phyloP scores from a whole-genome alignment of 1,284 basidiomycete genomes.

The Gastroboletus turbinatus region DNA sequence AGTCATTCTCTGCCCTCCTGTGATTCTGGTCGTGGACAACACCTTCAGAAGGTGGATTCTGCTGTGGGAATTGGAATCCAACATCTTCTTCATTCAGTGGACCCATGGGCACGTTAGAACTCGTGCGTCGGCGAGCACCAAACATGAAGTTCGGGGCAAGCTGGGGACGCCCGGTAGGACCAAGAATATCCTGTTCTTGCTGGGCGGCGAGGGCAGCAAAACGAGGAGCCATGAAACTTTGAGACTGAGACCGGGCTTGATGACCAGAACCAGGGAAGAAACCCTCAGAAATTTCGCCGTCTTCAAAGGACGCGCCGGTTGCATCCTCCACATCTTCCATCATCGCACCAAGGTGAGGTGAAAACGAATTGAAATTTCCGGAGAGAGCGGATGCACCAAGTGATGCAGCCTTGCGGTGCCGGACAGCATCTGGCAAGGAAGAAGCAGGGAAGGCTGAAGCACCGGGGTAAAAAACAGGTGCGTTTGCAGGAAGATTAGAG shows the following conservation, averaged over 20 bases:
- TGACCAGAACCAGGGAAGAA: slow-evolving; percentile 51
- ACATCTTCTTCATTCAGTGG: slow-evolving; percentile 77
- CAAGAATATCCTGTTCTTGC: slow-evolving; percentile 64
- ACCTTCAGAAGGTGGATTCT: slow-evolving; percentile 43
- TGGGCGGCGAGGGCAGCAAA: slow-evolving; percentile 84
- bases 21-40: slow-evolving; percentile 44
- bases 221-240: slow-evolving; percentile 82
- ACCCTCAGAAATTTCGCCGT: slow-evolving; percentile 71
- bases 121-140: slow-evolving; percentile 66
- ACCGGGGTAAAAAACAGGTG: slow-evolving; percentile 70
- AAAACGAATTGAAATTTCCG: slow-evolving; percentile 64
- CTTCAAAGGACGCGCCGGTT: slow-evolving; percentile 54
- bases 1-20: slow-evolving; percentile 68
- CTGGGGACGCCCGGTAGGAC: slow-evolving; percentile 84
- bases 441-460: slow-evolving; percentile 54
- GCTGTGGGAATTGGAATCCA: slow-evolving; percentile 82
- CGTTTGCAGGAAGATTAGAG: slow-evolving; percentile 60
- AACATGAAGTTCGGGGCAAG: slow-evolving; percentile 89
- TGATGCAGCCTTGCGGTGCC: slow-evolving; percentile 79
- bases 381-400: slow-evolving; percentile 60
- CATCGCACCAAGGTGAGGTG: slow-evolving; percentile 78
- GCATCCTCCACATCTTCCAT: slow-evolving; percentile 75
- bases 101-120: slow-evolving; percentile 51
- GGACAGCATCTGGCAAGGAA: slow-evolving; percentile 49
- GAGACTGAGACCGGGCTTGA: slow-evolving; percentile 71